Conservation (phyloP, 306 rosid genomes). For the Lupinus albus region DNA sequence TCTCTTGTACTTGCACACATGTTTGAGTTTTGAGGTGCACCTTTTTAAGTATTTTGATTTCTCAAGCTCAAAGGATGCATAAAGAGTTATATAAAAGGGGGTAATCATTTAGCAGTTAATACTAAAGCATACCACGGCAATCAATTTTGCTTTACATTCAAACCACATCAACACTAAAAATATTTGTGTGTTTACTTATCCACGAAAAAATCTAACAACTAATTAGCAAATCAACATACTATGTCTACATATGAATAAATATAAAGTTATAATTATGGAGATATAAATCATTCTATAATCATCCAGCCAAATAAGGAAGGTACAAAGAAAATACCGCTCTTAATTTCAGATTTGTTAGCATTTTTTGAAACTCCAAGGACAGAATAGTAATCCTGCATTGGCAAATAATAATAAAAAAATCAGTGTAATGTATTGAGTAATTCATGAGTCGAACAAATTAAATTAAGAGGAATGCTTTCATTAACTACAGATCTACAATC, state of each 20-base stretch:
- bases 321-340: conserved; percentile 63
- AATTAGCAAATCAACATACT: not conserved
- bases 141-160: no score
- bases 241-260: not conserved
- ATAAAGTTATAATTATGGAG: conserved; percentile 17
- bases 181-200: not conserved
- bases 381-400: conserved; percentile 79
- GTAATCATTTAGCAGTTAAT: no score
- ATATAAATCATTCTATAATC: no score
- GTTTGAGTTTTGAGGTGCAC: no score
- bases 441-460: not conserved
- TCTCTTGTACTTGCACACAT: no score
- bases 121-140: no score
- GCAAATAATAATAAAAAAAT: conserved; percentile 34
- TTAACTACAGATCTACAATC: conserved; percentile 25
- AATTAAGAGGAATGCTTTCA: conserved; percentile 17
- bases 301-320: not conserved
- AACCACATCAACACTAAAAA: no score
- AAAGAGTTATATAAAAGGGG: no score
- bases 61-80: no score
- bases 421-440: conserved; percentile 8
- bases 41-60: no score
- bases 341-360: conserved; percentile 88
- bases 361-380: conserved; percentile 85
- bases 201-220: not conserved